phyloP scores from a whole-genome alignment of 2,329 filamentous ascomycete genomes.

The Metarhizium sp. region DNA sequence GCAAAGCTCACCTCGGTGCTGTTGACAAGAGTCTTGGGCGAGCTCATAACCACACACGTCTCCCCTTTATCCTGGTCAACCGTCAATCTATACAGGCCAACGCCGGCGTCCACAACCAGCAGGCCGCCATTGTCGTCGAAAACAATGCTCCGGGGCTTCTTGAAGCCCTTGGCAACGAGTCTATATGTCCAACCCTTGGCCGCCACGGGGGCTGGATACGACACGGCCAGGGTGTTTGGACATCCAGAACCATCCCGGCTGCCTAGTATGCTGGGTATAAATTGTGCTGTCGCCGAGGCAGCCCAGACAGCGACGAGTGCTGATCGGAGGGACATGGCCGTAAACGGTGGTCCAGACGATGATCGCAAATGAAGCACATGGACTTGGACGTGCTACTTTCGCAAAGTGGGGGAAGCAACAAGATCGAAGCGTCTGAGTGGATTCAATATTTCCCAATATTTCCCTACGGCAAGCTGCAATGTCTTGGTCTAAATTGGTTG shows the following conservation, averaged over 20 bases:
- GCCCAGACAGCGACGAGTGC: not conserved
- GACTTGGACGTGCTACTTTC: too few species aligned
- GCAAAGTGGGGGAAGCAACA: too few species aligned
- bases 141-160: slow-evolving; percentile 32
- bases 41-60: slow-evolving; percentile 29
- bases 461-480: too few species aligned
- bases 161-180: slow-evolving; percentile 31
- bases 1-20: too few species aligned
- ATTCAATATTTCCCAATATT: too few species aligned
- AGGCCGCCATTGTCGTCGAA: slow-evolving; percentile 37
- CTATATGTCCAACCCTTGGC: slow-evolving; percentile 34
- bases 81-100: slow-evolving; percentile 30
- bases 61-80: slow-evolving; percentile 29
- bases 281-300: not conserved
- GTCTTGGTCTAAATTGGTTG: too few species aligned
- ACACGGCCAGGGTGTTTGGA: too few species aligned
- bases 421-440: too few species aligned
- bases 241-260: too few species aligned
- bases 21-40: slow-evolving; percentile 21
- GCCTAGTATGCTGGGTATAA: slow-evolving; percentile 6
- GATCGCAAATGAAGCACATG: too few species aligned
- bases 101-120: slow-evolving; percentile 33
- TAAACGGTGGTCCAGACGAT: too few species aligned
- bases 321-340: not conserved
- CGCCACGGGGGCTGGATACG: slow-evolving; percentile 24